These are phyloP conservation scores for Waltergamsia citrina DNA, from an alignment of 2,329 filamentous ascomycete genomes.

Conservation along the genomic window DNA sequence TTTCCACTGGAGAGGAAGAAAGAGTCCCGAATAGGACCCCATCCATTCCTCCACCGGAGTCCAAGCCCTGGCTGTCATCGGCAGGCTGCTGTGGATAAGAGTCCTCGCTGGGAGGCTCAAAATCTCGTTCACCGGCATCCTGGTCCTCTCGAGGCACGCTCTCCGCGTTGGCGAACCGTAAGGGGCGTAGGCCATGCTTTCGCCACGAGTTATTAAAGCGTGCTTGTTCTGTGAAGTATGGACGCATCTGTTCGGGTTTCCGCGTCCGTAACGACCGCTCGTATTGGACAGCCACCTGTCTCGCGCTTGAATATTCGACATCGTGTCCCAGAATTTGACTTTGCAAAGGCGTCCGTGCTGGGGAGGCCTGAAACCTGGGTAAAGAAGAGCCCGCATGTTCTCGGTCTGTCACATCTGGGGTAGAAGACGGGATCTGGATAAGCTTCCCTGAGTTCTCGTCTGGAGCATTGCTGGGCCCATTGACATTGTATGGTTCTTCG, in stretches of 20 bases:
- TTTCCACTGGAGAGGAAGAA: constrained; percentile 19
- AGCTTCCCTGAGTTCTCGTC: too few species aligned
- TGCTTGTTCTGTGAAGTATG: constrained; percentile 46
- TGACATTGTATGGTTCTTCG: too few species aligned
- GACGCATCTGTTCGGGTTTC: constrained; percentile 52
- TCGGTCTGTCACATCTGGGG: constrained; percentile 2
- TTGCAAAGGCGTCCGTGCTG: constrained; percentile 4
- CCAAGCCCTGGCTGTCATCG: constrained; percentile 23
- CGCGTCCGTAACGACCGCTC: constrained; percentile 46
- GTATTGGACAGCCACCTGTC: constrained; percentile 17
- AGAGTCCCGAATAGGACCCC: constrained; percentile 9
- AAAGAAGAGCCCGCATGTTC: not conserved
- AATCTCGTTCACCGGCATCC: constrained; percentile 39
- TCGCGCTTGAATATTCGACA: constrained; percentile 12
- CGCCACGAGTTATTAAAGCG: constrained; percentile 43
- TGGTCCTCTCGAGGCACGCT: constrained; percentile 25
- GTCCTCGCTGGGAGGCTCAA: constrained; percentile 40
- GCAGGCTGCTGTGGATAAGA: constrained; percentile 17
- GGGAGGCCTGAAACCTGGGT: not conserved
- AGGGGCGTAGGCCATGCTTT: constrained; percentile 43
- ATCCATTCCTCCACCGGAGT: constrained; percentile 10
- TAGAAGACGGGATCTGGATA: not conserved
- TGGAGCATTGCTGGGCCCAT: too few species aligned
- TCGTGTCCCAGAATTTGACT: constrained; percentile 9
- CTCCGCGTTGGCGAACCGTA: constrained; percentile 28